These are phyloP conservation scores for Dactylella cylindrospora DNA, from an alignment of 2,329 filamentous ascomycete genomes.

Conservation along the genomic window DNA sequence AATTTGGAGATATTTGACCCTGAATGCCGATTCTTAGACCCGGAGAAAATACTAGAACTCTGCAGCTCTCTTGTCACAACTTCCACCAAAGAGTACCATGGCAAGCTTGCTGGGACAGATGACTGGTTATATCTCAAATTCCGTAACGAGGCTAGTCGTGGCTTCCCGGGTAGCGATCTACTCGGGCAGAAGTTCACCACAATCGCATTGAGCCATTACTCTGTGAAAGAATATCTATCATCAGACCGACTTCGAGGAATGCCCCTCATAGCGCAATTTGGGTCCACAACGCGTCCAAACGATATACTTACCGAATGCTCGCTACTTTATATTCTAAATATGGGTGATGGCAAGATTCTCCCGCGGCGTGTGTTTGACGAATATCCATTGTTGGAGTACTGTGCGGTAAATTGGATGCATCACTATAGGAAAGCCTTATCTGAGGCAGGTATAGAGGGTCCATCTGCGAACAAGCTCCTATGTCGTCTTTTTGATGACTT, in stretches of 20 bases:
- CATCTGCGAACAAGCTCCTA: neutral
- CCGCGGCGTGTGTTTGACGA: neutral
- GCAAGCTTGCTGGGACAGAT: neutral
- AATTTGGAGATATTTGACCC: conserved; percentile 16
- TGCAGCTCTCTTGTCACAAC: conserved; percentile 17
- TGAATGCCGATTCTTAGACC: conserved; percentile 24
- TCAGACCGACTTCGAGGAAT: conserved; percentile 4
- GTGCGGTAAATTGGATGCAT: conserved; percentile 16
- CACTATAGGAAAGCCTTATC: conserved; percentile 1
- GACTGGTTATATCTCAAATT: conserved; percentile 24
- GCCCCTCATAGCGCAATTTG: neutral
- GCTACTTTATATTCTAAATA: conserved; percentile 9
- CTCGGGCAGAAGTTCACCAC: neutral
- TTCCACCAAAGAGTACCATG: neutral
- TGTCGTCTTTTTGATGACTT: conserved; percentile 6
- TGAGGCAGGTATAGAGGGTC: neutral
- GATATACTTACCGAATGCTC: conserved; percentile 17
- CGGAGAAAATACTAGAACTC: conserved; percentile 23
- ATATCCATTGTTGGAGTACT: conserved; percentile 29
- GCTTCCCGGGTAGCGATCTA: neutral
- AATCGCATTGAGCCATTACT: conserved; percentile 24
- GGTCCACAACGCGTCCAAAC: neutral
- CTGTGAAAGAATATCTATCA: conserved; percentile 27
- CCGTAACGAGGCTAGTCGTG: neutral
- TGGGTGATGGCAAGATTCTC: conserved; percentile 6